These are phyloP conservation scores for Rusavskia elegans DNA, from an alignment of 495 filamentous ascomycete genomes.

Conservation along the genomic window DNA sequence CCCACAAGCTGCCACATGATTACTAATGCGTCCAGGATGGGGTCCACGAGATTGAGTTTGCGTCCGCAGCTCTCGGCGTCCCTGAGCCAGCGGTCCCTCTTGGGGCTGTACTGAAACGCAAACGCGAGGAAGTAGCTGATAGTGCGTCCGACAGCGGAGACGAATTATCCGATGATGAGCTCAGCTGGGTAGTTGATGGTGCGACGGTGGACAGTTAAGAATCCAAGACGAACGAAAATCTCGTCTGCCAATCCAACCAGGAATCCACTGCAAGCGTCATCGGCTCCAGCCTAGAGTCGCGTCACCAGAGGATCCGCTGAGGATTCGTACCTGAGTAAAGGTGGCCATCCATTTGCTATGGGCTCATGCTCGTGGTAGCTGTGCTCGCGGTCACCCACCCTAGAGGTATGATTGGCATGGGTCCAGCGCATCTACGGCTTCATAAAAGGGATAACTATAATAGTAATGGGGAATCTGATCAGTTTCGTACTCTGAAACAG, in stretches of 20 bases:
- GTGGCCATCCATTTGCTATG: too few relatives aligned
- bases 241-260: not conserved
- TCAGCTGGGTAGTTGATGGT: constrained; percentile 9
- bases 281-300: too few relatives aligned
- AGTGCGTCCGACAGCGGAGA: constrained; percentile 31
- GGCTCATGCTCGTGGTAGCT: too few relatives aligned
- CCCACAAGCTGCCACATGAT: not conserved
- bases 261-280: too few relatives aligned
- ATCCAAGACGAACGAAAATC: not conserved
- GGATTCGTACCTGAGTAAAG: too few relatives aligned
- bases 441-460: too few relatives aligned
- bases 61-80: not conserved
- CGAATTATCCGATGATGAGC: constrained; percentile 22
- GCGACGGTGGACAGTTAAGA: not conserved
- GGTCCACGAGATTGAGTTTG: constrained; percentile 11
- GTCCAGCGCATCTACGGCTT: too few relatives aligned
- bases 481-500: too few relatives aligned
- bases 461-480: too few relatives aligned
- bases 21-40: constrained; percentile 16
- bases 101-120: constrained; percentile 23
- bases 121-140: constrained; percentile 32
- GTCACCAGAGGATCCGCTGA: too few relatives aligned
- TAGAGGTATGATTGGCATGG: too few relatives aligned
- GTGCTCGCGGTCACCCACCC: too few relatives aligned
- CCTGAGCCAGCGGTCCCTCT: not conserved